These are phyloP conservation scores for Sclerotinia nivalis DNA, from an alignment of 2,329 filamentous ascomycete species.

Conservation along the genomic window DNA sequence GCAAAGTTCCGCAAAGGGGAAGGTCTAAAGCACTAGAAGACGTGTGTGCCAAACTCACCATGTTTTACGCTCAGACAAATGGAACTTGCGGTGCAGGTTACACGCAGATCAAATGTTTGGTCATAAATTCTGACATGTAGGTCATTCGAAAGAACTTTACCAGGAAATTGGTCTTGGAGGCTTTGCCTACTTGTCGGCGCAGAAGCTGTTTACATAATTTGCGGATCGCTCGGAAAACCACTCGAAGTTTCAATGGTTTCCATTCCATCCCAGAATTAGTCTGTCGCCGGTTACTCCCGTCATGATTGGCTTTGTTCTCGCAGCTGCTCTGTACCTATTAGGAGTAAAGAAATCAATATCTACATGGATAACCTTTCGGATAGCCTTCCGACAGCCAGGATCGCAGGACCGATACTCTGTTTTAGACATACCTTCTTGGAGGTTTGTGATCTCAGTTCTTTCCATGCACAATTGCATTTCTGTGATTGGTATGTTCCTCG, in stretches of 20 bases:
- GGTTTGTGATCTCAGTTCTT: neutral
- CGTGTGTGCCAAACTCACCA: neutral
- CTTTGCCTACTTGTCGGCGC: neutral
- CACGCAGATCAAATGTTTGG: too few relatives aligned
- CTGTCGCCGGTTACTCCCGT: neutral
- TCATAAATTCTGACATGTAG: neutral
- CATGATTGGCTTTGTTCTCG: neutral
- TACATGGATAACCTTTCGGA: neutral
- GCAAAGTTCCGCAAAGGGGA: neutral
- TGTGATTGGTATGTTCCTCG: neutral
- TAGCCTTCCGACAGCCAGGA: neutral
- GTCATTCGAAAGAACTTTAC: neutral
- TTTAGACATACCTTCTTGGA: neutral
- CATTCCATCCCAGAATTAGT: neutral
- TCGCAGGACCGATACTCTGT: neutral
- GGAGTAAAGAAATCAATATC: neutral
- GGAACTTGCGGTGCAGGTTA: neutral
- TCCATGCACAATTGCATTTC: neutral
- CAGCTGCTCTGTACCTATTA: neutral
- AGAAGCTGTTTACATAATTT: too few relatives aligned
- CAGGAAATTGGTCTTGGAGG: neutral
- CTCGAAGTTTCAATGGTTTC: conserved; percentile 2
- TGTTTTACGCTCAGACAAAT: conserved; percentile 1
- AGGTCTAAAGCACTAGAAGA: neutral
- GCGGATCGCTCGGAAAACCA: conserved; percentile 6